A percentile compares a stretch with the other conserved stretches of the same genome.
Conservation (phyloP, 75 land plant genomes). For the Adiantum capillusveneris region DNA sequence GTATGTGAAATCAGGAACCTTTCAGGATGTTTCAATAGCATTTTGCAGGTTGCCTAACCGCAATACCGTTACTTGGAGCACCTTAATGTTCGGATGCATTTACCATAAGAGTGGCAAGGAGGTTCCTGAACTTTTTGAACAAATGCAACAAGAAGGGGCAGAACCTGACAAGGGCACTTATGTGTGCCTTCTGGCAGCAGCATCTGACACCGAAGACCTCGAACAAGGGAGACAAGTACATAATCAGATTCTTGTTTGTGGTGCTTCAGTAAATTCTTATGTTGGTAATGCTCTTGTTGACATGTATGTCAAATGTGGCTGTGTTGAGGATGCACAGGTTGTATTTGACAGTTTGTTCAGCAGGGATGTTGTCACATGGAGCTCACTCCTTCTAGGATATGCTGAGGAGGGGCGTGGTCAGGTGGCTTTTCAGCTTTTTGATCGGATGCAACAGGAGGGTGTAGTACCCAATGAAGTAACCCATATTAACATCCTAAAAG, state of each 20-base stretch:
- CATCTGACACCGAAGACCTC: constrained; percentile 40
- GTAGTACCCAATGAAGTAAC: constrained; percentile 57
- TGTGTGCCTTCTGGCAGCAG: constrained; percentile 43
- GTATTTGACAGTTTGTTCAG: constrained; percentile 37
- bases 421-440: constrained; percentile 58
- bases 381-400: constrained; percentile 69
- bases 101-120: constrained; percentile 27
- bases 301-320: constrained; percentile 50
- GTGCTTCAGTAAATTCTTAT: constrained; percentile 37
- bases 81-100: constrained; percentile 48
- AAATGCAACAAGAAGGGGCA: constrained; percentile 45
- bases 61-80: constrained; percentile 47
- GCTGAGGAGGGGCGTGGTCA: constrained; percentile 40
- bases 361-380: constrained; percentile 62
- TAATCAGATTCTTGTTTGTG: constrained; percentile 39
- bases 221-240: constrained; percentile 43
- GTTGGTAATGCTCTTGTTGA: constrained; percentile 58
- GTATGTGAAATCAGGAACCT: constrained; percentile 49
- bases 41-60: constrained; percentile 28
- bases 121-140: constrained; percentile 36
- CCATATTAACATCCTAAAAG: constrained; percentile 65
- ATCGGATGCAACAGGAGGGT: constrained; percentile 48
- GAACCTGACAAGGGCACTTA: constrained; percentile 54
- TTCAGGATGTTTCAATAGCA: constrained; percentile 29
- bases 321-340: constrained; percentile 25